Percentiles rank a stretch among this genome's conserved stretches.
Evolutionary conservation across 2,329 filamentous ascomycete species (phyloP).

Genomic region (Stenocarpella maydis): DNA sequence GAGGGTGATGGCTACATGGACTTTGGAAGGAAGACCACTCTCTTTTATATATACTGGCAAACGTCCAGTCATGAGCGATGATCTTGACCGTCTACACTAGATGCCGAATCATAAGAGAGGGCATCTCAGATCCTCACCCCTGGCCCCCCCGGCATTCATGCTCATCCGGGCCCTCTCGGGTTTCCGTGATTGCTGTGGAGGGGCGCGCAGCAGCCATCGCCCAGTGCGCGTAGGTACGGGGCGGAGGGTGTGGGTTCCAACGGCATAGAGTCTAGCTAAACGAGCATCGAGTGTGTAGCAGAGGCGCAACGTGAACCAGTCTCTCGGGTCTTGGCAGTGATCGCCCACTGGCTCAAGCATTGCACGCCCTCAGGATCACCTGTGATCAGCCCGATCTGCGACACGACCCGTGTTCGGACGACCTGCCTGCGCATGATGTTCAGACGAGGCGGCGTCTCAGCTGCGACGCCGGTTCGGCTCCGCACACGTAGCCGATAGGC

Average conservation of each 20-base stretch:
- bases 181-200: not conserved
- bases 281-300: conserved; percentile 26
- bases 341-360: conserved; percentile 7
- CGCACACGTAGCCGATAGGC: not conserved
- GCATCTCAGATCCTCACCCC: not conserved
- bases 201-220: not conserved
- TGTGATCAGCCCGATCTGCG: conserved; percentile 26
- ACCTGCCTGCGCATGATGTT: conserved; percentile 7
- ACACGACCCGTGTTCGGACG: conserved; percentile 25
- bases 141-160: conserved; percentile 6
- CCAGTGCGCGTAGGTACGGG: not conserved
- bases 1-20: not conserved
- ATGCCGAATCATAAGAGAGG: not conserved
- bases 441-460: conserved; percentile 23
- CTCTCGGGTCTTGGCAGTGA: not conserved
- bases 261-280: conserved; percentile 10
- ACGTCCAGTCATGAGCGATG: not conserved
- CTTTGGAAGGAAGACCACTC: not conserved
- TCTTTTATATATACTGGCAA: not conserved
- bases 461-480: conserved; percentile 10
- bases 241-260: conserved; percentile 19
- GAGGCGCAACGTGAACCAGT: not conserved
- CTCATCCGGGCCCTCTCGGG: conserved; percentile 12
- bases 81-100: conserved; percentile 22
- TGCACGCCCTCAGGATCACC: conserved; percentile 21